Conservation (phyloP, 2,329 filamentous ascomycete species). For the Penicillium sp. region DNA sequence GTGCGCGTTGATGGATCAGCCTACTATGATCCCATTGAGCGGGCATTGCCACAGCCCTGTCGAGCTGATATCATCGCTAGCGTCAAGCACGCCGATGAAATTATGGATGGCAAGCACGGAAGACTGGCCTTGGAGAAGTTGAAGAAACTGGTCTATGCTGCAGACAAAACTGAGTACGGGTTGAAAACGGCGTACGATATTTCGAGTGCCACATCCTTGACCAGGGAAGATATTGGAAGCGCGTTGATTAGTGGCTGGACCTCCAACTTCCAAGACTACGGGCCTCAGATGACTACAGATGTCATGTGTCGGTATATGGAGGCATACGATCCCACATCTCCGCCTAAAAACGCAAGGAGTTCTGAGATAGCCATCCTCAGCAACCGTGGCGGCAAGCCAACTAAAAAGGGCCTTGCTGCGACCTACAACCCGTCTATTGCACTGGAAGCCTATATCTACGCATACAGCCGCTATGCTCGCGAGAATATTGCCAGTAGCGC, state of each 20-base stretch:
- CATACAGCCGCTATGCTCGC: background rate
- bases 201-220: background rate
- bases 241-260: too few species aligned
- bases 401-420: background rate
- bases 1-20: background rate
- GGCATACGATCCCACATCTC: background rate
- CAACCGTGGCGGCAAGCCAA: background rate
- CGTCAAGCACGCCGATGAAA: background rate
- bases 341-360: background rate
- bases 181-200: background rate
- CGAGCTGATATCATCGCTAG: background rate
- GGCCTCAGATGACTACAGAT: background rate
- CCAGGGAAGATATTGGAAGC: background rate
- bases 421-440: background rate
- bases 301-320: conserved; percentile 1
- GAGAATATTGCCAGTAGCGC: background rate
- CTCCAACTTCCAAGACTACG: background rate
- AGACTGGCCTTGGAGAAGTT: background rate
- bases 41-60: background rate
- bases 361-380: background rate
- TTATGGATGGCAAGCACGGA: background rate
- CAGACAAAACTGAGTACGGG: background rate
- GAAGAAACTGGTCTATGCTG: background rate
- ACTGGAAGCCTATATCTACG: background rate
- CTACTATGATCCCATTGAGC: conserved; percentile 1